phyloP scores from a whole-genome alignment of 495 filamentous ascomycete species.

The Apodospora peruviana region DNA sequence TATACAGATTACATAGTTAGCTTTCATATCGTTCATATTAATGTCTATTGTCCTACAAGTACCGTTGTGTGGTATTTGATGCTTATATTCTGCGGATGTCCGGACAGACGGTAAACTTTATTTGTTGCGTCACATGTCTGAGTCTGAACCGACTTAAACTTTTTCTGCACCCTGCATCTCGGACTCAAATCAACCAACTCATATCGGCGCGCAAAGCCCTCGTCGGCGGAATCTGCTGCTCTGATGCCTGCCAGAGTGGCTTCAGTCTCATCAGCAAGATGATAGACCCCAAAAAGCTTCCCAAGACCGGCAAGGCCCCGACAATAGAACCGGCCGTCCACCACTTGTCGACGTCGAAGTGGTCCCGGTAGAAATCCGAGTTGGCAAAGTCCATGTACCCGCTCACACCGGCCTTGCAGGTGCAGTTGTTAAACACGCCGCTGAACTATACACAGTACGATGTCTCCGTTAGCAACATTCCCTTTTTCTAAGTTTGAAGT shows the following conservation, averaged over 20 bases:
- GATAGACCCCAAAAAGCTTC: neutral
- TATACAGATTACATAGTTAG: too few relatives aligned
- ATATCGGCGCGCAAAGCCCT: neutral
- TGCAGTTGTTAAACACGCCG: constrained; percentile 29
- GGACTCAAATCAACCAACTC: neutral
- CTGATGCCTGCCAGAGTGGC: neutral
- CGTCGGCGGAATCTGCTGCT: neutral
- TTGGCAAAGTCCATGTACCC: constrained; percentile 27
- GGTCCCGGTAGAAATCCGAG: constrained; percentile 11
- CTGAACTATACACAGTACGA: constrained; percentile 18
- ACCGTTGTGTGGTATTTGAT: too few relatives aligned
- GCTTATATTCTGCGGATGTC: too few relatives aligned
- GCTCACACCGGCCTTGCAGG: constrained; percentile 10
- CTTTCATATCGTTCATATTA: too few relatives aligned
- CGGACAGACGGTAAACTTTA: too few relatives aligned
- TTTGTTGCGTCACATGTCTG: too few relatives aligned
- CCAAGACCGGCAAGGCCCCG: neutral
- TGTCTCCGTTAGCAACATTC: neutral
- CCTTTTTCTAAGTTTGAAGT: neutral
- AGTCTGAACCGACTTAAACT: too few relatives aligned
- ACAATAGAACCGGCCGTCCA: constrained; percentile 5
- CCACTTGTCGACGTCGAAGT: constrained; percentile 10
- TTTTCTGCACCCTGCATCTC: too few relatives aligned
- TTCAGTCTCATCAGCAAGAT: neutral
- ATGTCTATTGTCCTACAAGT: too few relatives aligned